Percentiles rank a stretch among this genome's conserved stretches.
Evolutionary conservation across 148 eudicot genomes (phyloP).

Genomic region (Rhododendron ovatum): DNA sequence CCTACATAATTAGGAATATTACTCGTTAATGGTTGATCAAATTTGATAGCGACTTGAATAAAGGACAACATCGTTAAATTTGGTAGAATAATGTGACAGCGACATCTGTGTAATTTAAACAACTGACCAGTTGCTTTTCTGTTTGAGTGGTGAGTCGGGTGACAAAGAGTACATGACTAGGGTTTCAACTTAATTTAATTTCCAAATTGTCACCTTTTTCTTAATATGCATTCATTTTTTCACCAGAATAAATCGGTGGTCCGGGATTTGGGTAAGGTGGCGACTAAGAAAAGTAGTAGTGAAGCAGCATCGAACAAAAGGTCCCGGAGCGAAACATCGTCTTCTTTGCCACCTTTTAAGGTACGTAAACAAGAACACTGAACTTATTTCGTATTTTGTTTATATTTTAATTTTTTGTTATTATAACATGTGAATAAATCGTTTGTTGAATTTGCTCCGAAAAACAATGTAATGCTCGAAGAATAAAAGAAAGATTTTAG

Average conservation of each 20-base stretch:
- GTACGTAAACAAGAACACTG: constrained; percentile 18
- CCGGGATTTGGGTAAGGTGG: constrained; percentile 29
- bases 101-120: neutral
- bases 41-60: too few relatives aligned
- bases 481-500: neutral
- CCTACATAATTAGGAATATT: too few relatives aligned
- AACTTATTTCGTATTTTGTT: neutral
- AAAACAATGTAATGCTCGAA: neutral
- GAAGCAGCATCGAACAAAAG: constrained; percentile 66
- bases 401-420: neutral
- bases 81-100: neutral
- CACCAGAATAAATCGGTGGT: constrained; percentile 33
- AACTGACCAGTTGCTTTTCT: neutral
- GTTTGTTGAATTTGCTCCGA: neutral
- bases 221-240: neutral
- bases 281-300: constrained; percentile 41
- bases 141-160: neutral
- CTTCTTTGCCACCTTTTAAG: constrained; percentile 93
- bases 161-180: neutral
- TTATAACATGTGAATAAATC: too few relatives aligned
- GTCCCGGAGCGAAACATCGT: constrained; percentile 55
- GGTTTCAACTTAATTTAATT: neutral
- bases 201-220: neutral
- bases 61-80: neutral
- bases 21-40: too few relatives aligned